These are phyloP conservation scores for Exophiala xenobiotica DNA, from an alignment of 2,329 filamentous ascomycete species.

Conservation along the genomic window DNA sequence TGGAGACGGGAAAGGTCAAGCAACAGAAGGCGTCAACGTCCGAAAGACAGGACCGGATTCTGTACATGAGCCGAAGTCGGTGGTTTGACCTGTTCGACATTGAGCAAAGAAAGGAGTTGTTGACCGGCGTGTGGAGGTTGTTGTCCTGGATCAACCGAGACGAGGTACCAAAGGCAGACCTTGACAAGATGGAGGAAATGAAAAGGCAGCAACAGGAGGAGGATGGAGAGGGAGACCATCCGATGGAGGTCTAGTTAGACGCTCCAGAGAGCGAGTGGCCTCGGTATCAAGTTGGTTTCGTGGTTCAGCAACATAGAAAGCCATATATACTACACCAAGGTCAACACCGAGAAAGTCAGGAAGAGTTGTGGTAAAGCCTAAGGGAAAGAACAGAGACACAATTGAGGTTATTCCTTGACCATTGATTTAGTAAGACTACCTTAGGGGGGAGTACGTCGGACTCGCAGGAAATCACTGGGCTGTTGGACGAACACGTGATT, in stretches of 20 bases:
- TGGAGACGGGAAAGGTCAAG: slow-evolving; percentile 46
- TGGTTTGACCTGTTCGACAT: slow-evolving; percentile 61
- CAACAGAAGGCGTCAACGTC: not conserved
- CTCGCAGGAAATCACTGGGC: not conserved
- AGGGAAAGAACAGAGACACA: too few relatives aligned
- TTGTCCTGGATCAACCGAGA: slow-evolving; percentile 54
- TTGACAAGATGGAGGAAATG: slow-evolving; percentile 23
- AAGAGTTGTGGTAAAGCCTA: too few relatives aligned
- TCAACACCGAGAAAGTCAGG: too few relatives aligned
- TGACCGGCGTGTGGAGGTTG: slow-evolving; percentile 58
- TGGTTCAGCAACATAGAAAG: too few relatives aligned
- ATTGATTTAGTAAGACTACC: too few relatives aligned
- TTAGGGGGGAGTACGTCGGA: too few relatives aligned
- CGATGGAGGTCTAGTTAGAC: too few relatives aligned
- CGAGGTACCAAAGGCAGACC: slow-evolving; percentile 24
- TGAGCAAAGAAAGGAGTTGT: slow-evolving; percentile 55
- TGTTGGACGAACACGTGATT: too few relatives aligned
- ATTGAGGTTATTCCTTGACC: too few relatives aligned
- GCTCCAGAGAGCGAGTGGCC: too few relatives aligned
- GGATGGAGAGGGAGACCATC: slow-evolving; percentile 7
- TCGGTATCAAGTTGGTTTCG: too few relatives aligned
- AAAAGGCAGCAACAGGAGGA: slow-evolving; percentile 4
- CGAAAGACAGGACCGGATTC: slow-evolving; percentile 37
- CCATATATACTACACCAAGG: too few relatives aligned
- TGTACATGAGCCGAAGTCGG: slow-evolving; percentile 54